A percentile compares a stretch with the other conserved stretches of the same genome.
These are phyloP conservation scores for Penicillium coprophilum DNA, from an alignment of 495 filamentous ascomycete genomes.

Conservation along the genomic window DNA sequence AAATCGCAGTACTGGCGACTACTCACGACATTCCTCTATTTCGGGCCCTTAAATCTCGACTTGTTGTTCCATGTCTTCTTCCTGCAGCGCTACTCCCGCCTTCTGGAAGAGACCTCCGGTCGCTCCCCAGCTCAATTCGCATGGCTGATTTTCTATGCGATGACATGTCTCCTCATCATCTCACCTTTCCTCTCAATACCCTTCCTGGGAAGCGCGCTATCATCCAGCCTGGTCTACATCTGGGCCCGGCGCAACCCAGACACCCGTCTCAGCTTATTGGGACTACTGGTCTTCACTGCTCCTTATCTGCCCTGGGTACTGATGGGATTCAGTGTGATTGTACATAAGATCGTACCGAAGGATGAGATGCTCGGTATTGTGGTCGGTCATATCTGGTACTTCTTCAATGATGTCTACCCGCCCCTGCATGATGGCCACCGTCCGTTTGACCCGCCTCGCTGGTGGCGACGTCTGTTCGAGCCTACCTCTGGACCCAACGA, in stretches of 20 bases:
- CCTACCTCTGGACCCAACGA: slow-evolving; percentile 28
- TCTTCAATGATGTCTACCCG: slow-evolving; percentile 95
- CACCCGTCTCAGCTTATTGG: slow-evolving; percentile 85
- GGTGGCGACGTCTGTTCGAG: slow-evolving; percentile 89
- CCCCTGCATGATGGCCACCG: slow-evolving; percentile 80
- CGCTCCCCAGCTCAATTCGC: slow-evolving; percentile 89
- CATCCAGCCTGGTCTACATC: slow-evolving; percentile 92
- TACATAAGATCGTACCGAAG: slow-evolving; percentile 86
- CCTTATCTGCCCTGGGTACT: slow-evolving; percentile 97
- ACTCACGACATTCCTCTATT: slow-evolving; percentile 93
- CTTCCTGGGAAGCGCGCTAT: slow-evolving; percentile 88
- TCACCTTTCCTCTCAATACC: slow-evolving; percentile 83
- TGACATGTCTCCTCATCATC: slow-evolving; percentile 68
- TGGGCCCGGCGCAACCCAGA: slow-evolving; percentile 96
- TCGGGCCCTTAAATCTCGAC: slow-evolving; percentile 90
- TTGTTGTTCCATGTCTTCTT: slow-evolving; percentile 99
- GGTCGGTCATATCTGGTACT: slow-evolving; percentile 97
- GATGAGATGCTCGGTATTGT: slow-evolving; percentile 93
- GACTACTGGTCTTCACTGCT: slow-evolving; percentile 84
- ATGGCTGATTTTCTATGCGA: slow-evolving; percentile 88
- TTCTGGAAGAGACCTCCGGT: slow-evolving; percentile 91
- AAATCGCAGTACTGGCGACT: slow-evolving; percentile 98
- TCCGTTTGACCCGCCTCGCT: slow-evolving; percentile 85
- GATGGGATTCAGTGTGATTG: slow-evolving; percentile 80
- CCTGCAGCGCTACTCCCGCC: slow-evolving; percentile 91